Conservation (phyloP, 2,329 filamentous ascomycete genomes). For the Xylariales sp. region DNA sequence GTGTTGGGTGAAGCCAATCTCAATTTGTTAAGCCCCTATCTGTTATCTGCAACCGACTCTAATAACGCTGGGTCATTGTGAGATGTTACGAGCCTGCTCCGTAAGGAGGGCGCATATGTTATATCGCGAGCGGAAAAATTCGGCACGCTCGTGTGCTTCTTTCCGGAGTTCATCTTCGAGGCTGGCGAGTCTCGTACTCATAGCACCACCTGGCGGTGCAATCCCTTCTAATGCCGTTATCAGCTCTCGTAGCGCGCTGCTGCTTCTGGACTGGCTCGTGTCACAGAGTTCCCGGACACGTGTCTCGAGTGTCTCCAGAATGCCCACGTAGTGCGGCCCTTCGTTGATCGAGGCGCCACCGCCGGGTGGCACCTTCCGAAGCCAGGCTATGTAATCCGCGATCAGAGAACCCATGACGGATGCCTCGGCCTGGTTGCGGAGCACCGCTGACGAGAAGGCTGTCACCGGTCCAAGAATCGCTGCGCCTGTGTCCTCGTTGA, state of each 20-base stretch:
- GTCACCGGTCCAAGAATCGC: not conserved
- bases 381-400: slow-evolving; percentile 4
- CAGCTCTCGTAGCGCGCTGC: not conserved
- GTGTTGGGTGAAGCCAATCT: not conserved
- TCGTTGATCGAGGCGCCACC: slow-evolving; percentile 4
- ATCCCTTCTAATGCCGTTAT: slow-evolving; percentile 1
- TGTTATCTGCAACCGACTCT: not conserved
- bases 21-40: not conserved
- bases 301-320: slow-evolving; percentile 5
- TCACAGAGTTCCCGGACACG: slow-evolving; percentile 4
- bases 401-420: slow-evolving; percentile 6
- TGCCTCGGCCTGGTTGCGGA: slow-evolving; percentile 5
- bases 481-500: slow-evolving; percentile 5
- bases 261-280: slow-evolving; percentile 1
- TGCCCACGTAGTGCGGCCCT: slow-evolving; percentile 2
- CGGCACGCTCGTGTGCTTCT: not conserved
- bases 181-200: not conserved
- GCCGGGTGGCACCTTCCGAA: slow-evolving; percentile 2
- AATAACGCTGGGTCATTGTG: not conserved
- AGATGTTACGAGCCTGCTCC: slow-evolving; percentile 2
- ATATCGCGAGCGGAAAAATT: slow-evolving; percentile 6
- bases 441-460: slow-evolving; percentile 1
- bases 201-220: not conserved
- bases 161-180: slow-evolving; percentile 2
- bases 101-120: slow-evolving; percentile 6